Percentiles rank a stretch among this genome's conserved stretches.
These are phyloP conservation scores for Nicotiana noctiflora DNA, from an alignment of 257 asterid genomes.

Conservation along the genomic window DNA sequence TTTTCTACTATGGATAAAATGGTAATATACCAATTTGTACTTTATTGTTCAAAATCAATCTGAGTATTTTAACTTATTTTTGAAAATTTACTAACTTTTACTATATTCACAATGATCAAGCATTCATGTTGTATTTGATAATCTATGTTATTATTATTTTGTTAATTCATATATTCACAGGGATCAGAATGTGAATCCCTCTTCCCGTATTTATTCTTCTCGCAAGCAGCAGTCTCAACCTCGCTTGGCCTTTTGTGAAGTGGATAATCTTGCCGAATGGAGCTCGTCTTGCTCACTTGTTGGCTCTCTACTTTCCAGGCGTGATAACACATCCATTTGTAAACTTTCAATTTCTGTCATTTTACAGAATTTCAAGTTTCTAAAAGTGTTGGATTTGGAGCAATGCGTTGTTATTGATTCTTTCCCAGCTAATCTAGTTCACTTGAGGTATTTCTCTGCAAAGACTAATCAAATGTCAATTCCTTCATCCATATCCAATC, in stretches of 20 bases:
- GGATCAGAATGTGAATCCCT: neutral
- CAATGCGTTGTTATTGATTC: neutral
- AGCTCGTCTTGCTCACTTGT: neutral
- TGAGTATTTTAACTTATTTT: neutral
- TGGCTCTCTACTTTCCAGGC: neutral
- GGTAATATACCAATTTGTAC: neutral
- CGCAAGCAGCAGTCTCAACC: neutral
- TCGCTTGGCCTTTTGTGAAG: neutral
- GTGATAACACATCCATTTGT: neutral
- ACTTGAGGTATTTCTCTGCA: constrained; percentile 14
- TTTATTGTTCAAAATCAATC: neutral
- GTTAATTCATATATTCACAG: neutral
- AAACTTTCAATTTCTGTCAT: neutral
- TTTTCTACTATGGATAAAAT: neutral
- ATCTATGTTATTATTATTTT: neutral
- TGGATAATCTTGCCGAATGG: neutral
- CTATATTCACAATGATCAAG: neutral
- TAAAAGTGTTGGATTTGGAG: constrained; percentile 14
- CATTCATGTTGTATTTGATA: neutral
- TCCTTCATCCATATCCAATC: neutral
- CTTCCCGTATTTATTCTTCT: neutral
- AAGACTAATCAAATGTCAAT: neutral
- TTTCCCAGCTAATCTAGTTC: neutral
- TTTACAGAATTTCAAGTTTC: constrained; percentile 2
- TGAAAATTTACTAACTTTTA: neutral